Evolutionary conservation across 1,139 yeast genomes (phyloP), one percentile per base, ranked within the genome.

Genomic region (Suhomyces wounanorum): DNA sequence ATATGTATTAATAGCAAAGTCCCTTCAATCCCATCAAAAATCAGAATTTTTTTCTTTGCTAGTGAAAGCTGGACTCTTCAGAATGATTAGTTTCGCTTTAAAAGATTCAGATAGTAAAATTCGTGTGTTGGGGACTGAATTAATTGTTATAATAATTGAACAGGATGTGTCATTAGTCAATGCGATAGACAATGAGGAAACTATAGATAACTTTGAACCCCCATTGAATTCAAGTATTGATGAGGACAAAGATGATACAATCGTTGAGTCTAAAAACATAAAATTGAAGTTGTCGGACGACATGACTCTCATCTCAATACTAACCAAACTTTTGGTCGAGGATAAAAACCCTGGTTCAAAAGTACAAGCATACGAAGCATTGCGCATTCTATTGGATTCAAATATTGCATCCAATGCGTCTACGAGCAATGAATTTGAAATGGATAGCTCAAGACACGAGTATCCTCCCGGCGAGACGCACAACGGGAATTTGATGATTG

Each of bases 321-420:
- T 92, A 43, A 78, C 89, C 0, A 78, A 82, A 43, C 75, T 91
- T 30, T 67, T 92, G 25, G 68, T 85, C 3, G 75, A 78, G 25
- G 96, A 89, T 54, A 72, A 76, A 36, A 84, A 85, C 56, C 79
- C 86, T 7, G 96, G 96, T 0, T 69, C 91, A 46, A 85, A 88
- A 62, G 81, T 87, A 5, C 97, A 91, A 65, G 88, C 94, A 1
- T 83, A 82, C 54, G 97, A 91, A 67, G 96, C 97, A 0, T 69
- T 92, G 45, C 84, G 85, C 60, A 83, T 85, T 1, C 68, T 91
- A 39, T 71, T 90, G 14, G 94, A 87, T 60, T 84, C 90, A 1
- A 78, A 77, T 49, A 70, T 73, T 9, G 73, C 76, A 3, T 47
- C 58, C 30, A 49, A 54, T 36, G 17, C 48, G 16, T 30, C 55